phyloP scores from a whole-genome alignment of 345 rosid genomes.

The Eucalyptus rudis region DNA sequence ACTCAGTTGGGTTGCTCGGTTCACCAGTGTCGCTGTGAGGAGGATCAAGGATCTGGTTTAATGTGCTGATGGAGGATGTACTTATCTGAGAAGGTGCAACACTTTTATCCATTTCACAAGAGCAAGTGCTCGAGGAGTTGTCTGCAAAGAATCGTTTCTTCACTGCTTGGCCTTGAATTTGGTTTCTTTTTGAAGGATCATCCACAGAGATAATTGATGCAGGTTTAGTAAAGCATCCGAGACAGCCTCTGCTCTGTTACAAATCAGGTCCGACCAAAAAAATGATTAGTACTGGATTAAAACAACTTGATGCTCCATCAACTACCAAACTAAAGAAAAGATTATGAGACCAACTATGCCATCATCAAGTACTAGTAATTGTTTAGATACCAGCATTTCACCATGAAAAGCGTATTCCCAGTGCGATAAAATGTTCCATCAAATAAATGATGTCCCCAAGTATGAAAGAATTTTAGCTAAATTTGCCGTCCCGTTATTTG shows the following conservation, averaged over 20 bases:
- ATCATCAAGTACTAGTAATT: background rate
- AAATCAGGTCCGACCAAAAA: slow-evolving; percentile 28
- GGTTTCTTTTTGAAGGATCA: slow-evolving; percentile 41
- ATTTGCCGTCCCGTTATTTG: background rate
- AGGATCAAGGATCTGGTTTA: slow-evolving; percentile 20
- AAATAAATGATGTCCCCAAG: background rate
- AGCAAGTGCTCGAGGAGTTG: slow-evolving; percentile 51
- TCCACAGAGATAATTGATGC: slow-evolving; percentile 24
- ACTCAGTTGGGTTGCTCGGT: slow-evolving; percentile 50
- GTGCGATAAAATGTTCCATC: background rate
- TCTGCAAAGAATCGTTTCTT: slow-evolving; percentile 32
- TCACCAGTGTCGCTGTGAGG: slow-evolving; percentile 13
- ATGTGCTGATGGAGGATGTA: slow-evolving; percentile 35
- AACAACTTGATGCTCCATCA: background rate
- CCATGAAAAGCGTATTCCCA: background rate
- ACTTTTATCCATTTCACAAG: slow-evolving; percentile 45
- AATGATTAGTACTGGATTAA: slow-evolving; percentile 17
- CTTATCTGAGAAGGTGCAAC: slow-evolving; percentile 40
- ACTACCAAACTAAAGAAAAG: background rate
- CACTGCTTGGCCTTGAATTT: slow-evolving; percentile 28
- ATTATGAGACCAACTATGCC: background rate
- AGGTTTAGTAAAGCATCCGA: slow-evolving; percentile 58
- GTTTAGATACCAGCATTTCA: background rate
- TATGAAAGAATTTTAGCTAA: background rate
- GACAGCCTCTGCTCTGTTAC: slow-evolving; percentile 95